Conservation (phyloP, 352 stramenopile species). For the Plasmopara halstedii region DNA sequence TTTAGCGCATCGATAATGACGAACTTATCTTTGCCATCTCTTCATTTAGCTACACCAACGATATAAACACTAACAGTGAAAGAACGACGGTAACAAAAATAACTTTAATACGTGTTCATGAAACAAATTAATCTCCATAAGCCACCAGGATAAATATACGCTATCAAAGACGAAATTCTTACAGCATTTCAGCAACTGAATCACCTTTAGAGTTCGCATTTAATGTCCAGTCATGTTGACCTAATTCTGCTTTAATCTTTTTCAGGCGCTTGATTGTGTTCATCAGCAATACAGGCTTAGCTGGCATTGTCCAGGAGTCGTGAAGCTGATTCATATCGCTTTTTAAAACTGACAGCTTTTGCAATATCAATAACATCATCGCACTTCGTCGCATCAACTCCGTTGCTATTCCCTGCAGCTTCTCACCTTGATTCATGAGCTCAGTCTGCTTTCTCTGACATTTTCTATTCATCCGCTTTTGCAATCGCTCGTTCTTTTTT, state of each 20-base stretch:
- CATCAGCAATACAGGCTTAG: conserved; percentile 48
- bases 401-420: conserved; percentile 17
- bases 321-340: background rate
- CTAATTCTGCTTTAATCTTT: conserved; percentile 18
- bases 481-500: conserved; percentile 38
- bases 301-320: conserved; percentile 19
- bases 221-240: conserved; percentile 11
- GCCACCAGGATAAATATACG: too few relatives aligned
- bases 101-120: too few relatives aligned
- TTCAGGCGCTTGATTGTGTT: conserved; percentile 33
- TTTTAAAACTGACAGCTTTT: conserved; percentile 28
- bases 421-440: conserved; percentile 3
- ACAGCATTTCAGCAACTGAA: too few relatives aligned
- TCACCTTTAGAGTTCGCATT: too few relatives aligned
- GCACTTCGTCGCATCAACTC: conserved; percentile 41
- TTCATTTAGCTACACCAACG: too few relatives aligned
- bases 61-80: too few relatives aligned
- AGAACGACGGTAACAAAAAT: too few relatives aligned
- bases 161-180: too few relatives aligned
- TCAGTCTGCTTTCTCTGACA: conserved; percentile 16
- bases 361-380: conserved; percentile 39
- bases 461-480: conserved; percentile 10
- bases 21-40: too few relatives aligned
- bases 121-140: too few relatives aligned
- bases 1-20: too few relatives aligned